These are phyloP conservation scores for Diplocarpon mali DNA, from an alignment of 2,329 filamentous ascomycete species.

Conservation along the genomic window DNA sequence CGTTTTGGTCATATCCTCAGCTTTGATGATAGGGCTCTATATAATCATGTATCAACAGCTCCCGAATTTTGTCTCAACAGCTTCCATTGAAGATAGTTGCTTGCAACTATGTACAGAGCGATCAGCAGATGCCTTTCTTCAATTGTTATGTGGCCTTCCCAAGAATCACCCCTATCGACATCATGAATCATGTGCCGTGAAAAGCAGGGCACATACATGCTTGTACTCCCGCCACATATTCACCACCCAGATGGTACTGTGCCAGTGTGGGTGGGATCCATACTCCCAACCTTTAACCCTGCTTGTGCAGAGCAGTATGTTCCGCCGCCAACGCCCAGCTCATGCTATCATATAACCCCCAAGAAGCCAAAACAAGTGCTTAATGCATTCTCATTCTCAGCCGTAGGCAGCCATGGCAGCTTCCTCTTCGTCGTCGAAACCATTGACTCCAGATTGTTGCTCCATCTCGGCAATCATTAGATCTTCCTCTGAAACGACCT, in stretches of 20 bases:
- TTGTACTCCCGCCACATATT: no score
- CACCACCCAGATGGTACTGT: no score
- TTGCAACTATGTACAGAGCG: no score
- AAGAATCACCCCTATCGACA: no score
- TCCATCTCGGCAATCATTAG: conserved; percentile 12
- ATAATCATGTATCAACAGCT: not conserved
- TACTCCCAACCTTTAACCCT: no score
- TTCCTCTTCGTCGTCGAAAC: conserved; percentile 39
- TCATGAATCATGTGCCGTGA: no score
- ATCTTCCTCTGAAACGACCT: conserved; percentile 14
- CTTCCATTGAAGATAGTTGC: not conserved
- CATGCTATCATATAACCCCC: conserved; percentile 4
- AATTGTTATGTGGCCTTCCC: no score
- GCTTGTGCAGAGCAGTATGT: not conserved
- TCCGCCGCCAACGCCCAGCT: not conserved
- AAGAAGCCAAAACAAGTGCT: conserved; percentile 1
- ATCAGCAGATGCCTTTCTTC: no score
- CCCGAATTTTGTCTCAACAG: not conserved
- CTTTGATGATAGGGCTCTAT: no score
- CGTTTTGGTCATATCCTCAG: no score
- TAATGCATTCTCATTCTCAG: conserved; percentile 17
- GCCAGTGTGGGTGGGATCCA: no score
- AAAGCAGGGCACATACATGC: no score
- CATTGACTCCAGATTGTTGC: conserved; percentile 1
- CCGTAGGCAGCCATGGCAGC: conserved; percentile 34